Base-by-base conservation (phyloP, 2,329 filamentous ascomycete species). In the Aspergillus clavatus region DNA sequence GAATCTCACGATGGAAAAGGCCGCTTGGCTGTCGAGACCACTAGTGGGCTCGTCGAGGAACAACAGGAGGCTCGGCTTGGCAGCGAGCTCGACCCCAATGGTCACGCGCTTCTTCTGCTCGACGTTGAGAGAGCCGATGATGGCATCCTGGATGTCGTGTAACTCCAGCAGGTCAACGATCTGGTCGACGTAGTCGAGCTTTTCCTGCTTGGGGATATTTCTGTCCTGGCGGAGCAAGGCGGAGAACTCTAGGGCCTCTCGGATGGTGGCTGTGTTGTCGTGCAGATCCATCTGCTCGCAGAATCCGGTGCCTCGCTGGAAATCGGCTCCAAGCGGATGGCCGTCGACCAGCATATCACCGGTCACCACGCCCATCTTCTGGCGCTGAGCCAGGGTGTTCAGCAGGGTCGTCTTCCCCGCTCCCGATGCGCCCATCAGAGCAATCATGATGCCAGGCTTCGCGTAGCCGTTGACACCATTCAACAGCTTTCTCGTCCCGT, bases 401-500 rank as follows among this genome's bases (percentile, higher is more conserved):
- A 94, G 74, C 0, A 94, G 71, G 0, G 88, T 93, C 0, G 87
- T 90, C 69, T 94, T 94, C 10, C 88, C 89, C 7, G 89, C 88
- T 35, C 86, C 87, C 3, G 81, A 87, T 1, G 85, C 86, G 43
- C 89, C 89, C 75, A 93, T 87, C 1, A 94, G 72, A 0, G 88
- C 88, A 35, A 88, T 82, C 78, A 94, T 83, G 14, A 85, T 69
- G 14, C 88, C 87, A 1, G 88, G 88, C 58, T 89, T 89, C 1
- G 82, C 87, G 54, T 87, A 91, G 1, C 88, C 88, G 46, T 76
- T 83, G 47, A 93, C 80, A 4, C 81, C 75, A 57, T 87, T 84
- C 38, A 88, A 70, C 1, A 87, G 72, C 60, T 81, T 77, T 28
- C 79, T 75, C 41, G 80, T 70, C 44, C 76, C 75, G 37, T 81